Base-by-base conservation (phyloP, 2,329 filamentous ascomycete genomes). In the Eurotiales sp. region DNA sequence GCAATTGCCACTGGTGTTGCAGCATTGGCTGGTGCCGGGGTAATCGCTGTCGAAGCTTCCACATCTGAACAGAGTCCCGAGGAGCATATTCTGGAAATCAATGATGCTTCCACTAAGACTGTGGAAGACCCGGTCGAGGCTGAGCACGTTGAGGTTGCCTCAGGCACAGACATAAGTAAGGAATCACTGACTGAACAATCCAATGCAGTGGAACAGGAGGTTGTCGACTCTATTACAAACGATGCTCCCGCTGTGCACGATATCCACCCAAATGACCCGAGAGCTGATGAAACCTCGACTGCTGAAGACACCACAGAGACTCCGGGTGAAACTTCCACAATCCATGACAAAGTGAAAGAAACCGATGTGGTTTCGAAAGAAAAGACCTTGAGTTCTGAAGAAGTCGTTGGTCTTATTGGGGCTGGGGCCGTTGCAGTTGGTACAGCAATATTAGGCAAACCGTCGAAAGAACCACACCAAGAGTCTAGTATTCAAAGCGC, bases 11-110 rank as follows among this genome's bases (percentile, higher is more conserved):
- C 52, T 8, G 63, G 63, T 42, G 47, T 15, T 15, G 41, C 40
- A 27, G 40, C 46, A 30, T 37, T 39, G 40, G 59, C 52, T 22
- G 63, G 62, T 40, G 43, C 48, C 21, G 42, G 40, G 2, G 51
- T 57, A 6, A 53, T 57, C 12, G 42, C 40, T 23, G 51, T 46
- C 15, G 40, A 41, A 15, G 40, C 27, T 7, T 57, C 55, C 37
- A 51, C 53, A 15, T 50, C 59, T 19, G 55, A 65, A 50, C 50
- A 60, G 37, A 51, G 59, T 11, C 34, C 55, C 3, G 55, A 61
- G 32, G 29, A 49, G 29, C 50, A 49, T n/a, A 17, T 14, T n/a
- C 15, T 14, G 23, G 30, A 44, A 17, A 12, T 23, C 11, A 37
- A 43, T 17, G 21, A 32, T n/a, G 8, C 40, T 7, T 19, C 15